Evolutionary conservation across 2,329 filamentous ascomycete genomes (phyloP).

Genomic region (Stemphylium beticola): DNA sequence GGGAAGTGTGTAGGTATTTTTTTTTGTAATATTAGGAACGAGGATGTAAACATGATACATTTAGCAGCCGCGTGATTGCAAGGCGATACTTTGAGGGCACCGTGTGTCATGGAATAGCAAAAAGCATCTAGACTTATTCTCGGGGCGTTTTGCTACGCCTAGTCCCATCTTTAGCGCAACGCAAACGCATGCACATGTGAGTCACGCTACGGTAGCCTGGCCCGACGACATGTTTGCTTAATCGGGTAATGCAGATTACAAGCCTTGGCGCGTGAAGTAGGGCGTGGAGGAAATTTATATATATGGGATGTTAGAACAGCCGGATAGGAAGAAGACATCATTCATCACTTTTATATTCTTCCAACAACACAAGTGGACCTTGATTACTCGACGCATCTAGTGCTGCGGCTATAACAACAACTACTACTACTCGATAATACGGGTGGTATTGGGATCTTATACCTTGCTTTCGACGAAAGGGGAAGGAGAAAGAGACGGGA

Average conservation of each 20-base stretch:
- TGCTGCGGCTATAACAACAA: not conserved
- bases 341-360: too few relatives aligned
- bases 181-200: conserved; percentile 32
- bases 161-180: conserved; percentile 9
- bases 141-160: not conserved
- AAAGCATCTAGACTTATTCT: too few relatives aligned
- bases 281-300: conserved; percentile 15
- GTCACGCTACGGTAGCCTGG: conserved; percentile 33
- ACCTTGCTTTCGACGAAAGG: too few relatives aligned
- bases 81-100: too few relatives aligned
- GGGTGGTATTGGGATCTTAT: too few relatives aligned
- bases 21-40: not conserved
- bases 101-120: too few relatives aligned
- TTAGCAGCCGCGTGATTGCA: too few relatives aligned
- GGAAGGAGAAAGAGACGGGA: too few relatives aligned
- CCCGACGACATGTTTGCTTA: conserved; percentile 35
- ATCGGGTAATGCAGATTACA: conserved; percentile 21
- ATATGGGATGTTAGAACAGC: not conserved
- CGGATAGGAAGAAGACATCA: not conserved
- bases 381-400: not conserved
- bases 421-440: not conserved
- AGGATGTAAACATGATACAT: too few relatives aligned
- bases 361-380: too few relatives aligned
- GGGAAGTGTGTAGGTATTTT: not conserved
- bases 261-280: conserved; percentile 19